Conservation (phyloP, 495 filamentous ascomycete species). For the Melanomma pulvis-pyrius region DNA sequence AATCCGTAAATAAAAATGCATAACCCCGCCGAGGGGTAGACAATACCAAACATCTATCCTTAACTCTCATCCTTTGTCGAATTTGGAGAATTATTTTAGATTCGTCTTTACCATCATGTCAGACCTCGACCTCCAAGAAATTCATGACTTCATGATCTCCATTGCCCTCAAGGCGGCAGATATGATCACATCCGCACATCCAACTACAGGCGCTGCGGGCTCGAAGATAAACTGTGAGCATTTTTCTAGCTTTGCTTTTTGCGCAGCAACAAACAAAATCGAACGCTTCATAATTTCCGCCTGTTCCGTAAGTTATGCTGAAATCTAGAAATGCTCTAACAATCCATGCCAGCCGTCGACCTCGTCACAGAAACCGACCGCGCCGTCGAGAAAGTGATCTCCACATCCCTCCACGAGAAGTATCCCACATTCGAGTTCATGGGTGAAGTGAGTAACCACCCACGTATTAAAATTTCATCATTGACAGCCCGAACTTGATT, state of each 20-base stretch:
- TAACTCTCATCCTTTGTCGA: not conserved
- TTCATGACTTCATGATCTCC: constrained; percentile 76
- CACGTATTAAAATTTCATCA: no score
- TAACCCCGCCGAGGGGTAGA: constrained; percentile 3
- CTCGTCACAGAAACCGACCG: constrained; percentile 86
- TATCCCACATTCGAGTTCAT: constrained; percentile 64
- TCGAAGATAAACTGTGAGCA: constrained; percentile 83
- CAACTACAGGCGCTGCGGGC: constrained; percentile 61
- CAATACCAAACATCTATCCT: not conserved
- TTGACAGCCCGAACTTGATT: no score
- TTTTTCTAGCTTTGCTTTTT: not conserved
- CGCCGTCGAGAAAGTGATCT: constrained; percentile 77
- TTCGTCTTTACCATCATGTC: constrained; percentile 23
- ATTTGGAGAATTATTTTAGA: not conserved
- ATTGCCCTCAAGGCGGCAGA: constrained; percentile 78
- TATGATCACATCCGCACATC: constrained; percentile 78
- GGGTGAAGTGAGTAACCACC: constrained; percentile 29
- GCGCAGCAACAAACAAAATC: no score
- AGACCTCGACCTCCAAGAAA: constrained; percentile 69
- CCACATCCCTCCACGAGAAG: constrained; percentile 58
- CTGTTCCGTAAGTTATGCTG: no score
- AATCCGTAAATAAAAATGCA: not conserved
- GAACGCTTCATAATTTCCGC: no score
- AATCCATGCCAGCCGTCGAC: constrained; percentile 58
- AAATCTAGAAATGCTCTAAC: no score